These are phyloP conservation scores for Talaromyces thailandensis DNA, from an alignment of 495 filamentous ascomycete species.

Conservation along the genomic window DNA sequence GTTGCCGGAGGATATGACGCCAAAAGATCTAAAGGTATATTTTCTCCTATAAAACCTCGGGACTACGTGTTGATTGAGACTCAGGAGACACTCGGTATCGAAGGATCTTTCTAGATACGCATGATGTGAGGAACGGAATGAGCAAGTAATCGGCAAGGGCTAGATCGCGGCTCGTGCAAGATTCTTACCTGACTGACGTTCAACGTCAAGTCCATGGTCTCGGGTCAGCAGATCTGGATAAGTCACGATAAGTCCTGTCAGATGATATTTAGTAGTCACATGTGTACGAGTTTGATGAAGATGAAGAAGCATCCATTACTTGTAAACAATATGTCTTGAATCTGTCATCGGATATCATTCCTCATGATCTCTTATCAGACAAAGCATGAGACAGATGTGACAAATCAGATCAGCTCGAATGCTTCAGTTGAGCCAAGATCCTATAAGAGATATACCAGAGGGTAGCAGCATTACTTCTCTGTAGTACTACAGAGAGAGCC, in stretches of 20 bases:
- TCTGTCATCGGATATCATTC: not conserved
- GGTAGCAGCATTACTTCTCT: not conserved
- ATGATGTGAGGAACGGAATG: not conserved
- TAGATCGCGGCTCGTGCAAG: not conserved
- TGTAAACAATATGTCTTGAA: not conserved
- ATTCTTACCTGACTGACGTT: too few relatives aligned
- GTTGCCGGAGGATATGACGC: constrained; percentile 35
- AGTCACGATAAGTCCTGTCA: not conserved
- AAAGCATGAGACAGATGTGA: not conserved
- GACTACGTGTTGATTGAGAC: constrained; percentile 1
- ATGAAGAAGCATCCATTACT: not conserved
- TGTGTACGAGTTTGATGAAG: not conserved
- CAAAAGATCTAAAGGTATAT: constrained; percentile 43
- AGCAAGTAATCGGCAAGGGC: not conserved
- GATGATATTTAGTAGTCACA: constrained; percentile 1
- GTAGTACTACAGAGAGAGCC: not conserved
- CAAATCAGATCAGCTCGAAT: not conserved
- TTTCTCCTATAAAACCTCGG: not conserved
- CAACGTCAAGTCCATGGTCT: not conserved
- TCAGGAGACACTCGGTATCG: constrained; percentile 36
- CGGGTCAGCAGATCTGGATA: not conserved
- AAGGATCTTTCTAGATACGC: constrained; percentile 14
- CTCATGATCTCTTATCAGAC: not conserved
- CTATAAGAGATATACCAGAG: not conserved
- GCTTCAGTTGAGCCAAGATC: not conserved